Base-by-base conservation (phyloP, 2,329 filamentous ascomycete species). In the Cladosporium austrohemisphaericum region DNA sequence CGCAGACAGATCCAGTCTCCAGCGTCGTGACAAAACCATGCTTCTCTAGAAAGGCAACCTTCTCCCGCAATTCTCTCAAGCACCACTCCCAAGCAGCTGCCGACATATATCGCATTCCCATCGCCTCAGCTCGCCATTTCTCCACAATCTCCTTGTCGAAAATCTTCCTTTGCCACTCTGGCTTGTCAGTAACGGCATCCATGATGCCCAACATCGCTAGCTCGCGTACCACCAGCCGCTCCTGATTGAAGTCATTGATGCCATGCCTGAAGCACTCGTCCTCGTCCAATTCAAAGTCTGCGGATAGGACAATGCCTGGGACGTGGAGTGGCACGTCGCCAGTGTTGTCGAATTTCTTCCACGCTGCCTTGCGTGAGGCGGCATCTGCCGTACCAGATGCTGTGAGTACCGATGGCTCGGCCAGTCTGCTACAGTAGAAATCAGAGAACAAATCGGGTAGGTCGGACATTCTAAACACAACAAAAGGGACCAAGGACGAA, bases 31-130 rank as follows among this genome's bases (percentile, higher is more conserved):
- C 58, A 9, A 75, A 63, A 1, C 68, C 61, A 13, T 65, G 67
- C 4, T 66, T 50, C 44, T 71, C 60, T 51, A 72, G 71, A n/a
- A 72, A 60, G n/a, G 57, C 58, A 1, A 76, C 76, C 56, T 81
- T 80, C 57, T 70, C 71, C 10, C 65, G 68, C 0, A 81, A 68
- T 55, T 81, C 78, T 6, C 65, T 22, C 1, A 50, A 7, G 22
- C 38, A 36, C 48, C 48, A 50, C 2, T 50, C 32, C 56, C 20
- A 78, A 32, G 43, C 64, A 63, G 52, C 51, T 16, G 13, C 6
- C 18, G 38, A 51, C 26, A 38, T 41, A 3, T 48, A 23, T 29
- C 32, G 28, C 32, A 47, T 10, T 3, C 10, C 11, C 10, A 40
- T 52, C 6, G 32, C 50, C 54, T 66, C 65, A 2, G 18, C 25